These are phyloP conservation scores for Phytophthora palmivora DNA, from an alignment of 352 stramenopile species.

Conservation along the genomic window DNA sequence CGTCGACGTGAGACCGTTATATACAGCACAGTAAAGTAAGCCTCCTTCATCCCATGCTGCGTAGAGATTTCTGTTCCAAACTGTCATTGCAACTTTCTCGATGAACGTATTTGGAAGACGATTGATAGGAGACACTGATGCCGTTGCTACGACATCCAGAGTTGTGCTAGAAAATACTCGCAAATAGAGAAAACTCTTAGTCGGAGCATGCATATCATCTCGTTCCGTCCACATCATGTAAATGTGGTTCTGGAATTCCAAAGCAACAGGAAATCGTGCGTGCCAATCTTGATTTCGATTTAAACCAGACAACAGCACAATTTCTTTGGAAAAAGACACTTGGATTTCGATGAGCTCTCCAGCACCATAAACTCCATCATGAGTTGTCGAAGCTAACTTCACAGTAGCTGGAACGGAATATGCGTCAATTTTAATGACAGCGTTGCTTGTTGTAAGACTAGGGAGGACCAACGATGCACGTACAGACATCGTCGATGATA, in stretches of 20 bases:
- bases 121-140: conserved; percentile 46
- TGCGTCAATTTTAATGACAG: conserved; percentile 55
- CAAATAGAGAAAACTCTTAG: conserved; percentile 64
- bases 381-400: conserved; percentile 59
- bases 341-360: conserved; percentile 77
- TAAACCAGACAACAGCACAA: conserved; percentile 67
- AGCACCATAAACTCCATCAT: conserved; percentile 55
- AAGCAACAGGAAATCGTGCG: conserved; percentile 45
- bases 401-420: conserved; percentile 65
- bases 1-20: conserved; percentile 46
- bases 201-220: conserved; percentile 37
- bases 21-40: conserved; percentile 60
- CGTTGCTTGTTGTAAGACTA: conserved; percentile 36
- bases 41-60: conserved; percentile 79
- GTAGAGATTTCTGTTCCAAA: conserved; percentile 62
- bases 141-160: conserved; percentile 36
- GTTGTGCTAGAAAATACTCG: conserved; percentile 54
- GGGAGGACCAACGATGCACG: conserved; percentile 43
- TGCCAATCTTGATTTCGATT: conserved; percentile 67
- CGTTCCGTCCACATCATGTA: conserved; percentile 79
- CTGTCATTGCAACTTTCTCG: conserved; percentile 45
- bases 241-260: conserved; percentile 51
- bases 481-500: conserved; percentile 53
- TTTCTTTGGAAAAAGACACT: conserved; percentile 68
- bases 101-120: conserved; percentile 58